These are phyloP conservation scores for Trichoderma sp. DNA, from an alignment of 2,329 filamentous ascomycete genomes.

Conservation along the genomic window DNA sequence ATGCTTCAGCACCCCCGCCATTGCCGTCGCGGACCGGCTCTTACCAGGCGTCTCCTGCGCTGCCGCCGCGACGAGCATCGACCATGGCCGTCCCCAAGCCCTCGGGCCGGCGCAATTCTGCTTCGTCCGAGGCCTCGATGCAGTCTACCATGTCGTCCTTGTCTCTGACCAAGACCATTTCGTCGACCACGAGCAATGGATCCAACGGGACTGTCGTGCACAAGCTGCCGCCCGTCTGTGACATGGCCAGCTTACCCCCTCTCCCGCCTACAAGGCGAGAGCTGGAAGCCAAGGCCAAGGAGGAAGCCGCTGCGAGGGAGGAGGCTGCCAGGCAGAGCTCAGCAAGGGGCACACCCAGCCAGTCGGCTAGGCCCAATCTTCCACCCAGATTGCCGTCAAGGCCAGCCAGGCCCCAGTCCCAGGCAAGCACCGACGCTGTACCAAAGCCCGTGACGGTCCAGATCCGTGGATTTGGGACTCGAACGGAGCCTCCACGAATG, in stretches of 20 bases:
- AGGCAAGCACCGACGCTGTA: conserved; percentile 24
- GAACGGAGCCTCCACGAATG: conserved; percentile 23
- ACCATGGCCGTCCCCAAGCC: conserved; percentile 44
- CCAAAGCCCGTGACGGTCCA: conserved; percentile 21
- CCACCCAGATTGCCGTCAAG: conserved; percentile 57
- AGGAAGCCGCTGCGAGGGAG: conserved; percentile 24
- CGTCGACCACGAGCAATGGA: conserved; percentile 52
- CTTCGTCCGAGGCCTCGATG: conserved; percentile 60
- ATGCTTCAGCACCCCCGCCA: conserved; percentile 37
- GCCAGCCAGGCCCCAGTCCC: conserved; percentile 42
- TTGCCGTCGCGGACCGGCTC: conserved; percentile 40
- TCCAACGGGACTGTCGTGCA: conserved; percentile 49
- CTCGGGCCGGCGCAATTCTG: conserved; percentile 55
- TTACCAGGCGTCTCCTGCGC: conserved; percentile 46
- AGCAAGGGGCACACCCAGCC: neutral
- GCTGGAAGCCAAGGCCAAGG: conserved; percentile 46
- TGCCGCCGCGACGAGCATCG: conserved; percentile 55
- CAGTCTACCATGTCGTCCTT: conserved; percentile 57
- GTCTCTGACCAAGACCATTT: conserved; percentile 50
- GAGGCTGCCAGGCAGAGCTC: conserved; percentile 26
- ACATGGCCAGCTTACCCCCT: conserved; percentile 59
- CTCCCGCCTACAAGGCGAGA: conserved; percentile 60
- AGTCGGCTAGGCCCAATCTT: conserved; percentile 44
- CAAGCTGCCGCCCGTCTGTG: conserved; percentile 59
- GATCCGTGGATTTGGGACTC: conserved; percentile 34